Percentiles rank a stretch among this genome's conserved stretches.
Evolutionary conservation across 1,284 basidiomycete species (phyloP).

Genomic region (Trametes pubescens): DNA sequence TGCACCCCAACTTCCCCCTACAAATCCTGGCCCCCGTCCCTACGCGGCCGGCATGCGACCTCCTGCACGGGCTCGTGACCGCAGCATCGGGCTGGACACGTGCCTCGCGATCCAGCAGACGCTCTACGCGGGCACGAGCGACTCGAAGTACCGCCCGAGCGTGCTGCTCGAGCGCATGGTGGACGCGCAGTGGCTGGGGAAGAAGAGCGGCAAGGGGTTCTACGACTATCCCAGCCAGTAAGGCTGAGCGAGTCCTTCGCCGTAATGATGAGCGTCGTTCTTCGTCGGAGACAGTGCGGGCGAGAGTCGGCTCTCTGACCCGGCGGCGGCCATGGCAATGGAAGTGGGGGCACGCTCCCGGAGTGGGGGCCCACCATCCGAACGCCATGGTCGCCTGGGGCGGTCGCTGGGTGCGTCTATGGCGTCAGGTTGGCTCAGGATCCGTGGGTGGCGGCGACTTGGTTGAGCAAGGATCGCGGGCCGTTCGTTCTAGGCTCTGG

Average conservation of each 20-base stretch:
- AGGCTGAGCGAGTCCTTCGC: constrained; percentile 6
- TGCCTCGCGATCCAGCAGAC: constrained; percentile 93
- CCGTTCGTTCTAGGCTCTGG: constrained; percentile 4
- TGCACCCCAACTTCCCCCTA: constrained; percentile 1
- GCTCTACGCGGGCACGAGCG: constrained; percentile 87
- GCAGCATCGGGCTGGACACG: constrained; percentile 90
- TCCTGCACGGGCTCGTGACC: constrained; percentile 16
- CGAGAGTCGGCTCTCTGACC: constrained; percentile 7
- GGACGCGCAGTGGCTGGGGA: constrained; percentile 95
- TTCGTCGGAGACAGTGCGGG: constrained; percentile 12
- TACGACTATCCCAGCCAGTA: constrained; percentile 68
- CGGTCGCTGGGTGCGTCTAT: background rate
- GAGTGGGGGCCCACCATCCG: constrained; percentile 3
- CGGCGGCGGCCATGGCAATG: constrained; percentile 6
- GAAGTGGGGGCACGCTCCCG: background rate
- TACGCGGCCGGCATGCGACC: background rate
- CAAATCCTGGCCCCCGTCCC: background rate
- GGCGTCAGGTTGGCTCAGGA: constrained; percentile 21
- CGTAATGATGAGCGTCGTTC: constrained; percentile 6
- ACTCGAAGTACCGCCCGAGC: constrained; percentile 97
- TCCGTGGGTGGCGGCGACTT: constrained; percentile 11
- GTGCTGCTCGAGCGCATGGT: constrained; percentile 95
- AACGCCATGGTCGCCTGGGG: background rate
- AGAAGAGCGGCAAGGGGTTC: constrained; percentile 90
- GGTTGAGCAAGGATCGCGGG: background rate